Evolutionary conservation across 441 rosid genomes (phyloP).

Genomic region (Syzygium malaccense): DNA sequence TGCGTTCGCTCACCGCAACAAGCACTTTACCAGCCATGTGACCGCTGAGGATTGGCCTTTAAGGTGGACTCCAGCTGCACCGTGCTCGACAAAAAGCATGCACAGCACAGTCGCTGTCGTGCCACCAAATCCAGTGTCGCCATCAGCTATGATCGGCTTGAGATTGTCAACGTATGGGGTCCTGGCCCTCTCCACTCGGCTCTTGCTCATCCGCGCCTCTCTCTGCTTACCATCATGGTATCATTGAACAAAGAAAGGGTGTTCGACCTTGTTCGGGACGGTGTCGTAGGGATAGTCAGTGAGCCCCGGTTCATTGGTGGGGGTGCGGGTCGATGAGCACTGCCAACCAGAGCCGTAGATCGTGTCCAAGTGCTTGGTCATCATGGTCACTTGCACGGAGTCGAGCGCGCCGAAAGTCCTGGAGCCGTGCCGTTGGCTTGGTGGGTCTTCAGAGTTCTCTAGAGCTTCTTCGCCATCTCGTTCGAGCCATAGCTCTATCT

Average conservation of each 20-base stretch:
- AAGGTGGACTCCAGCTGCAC: conserved; percentile 90
- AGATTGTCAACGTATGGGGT: conserved; percentile 77
- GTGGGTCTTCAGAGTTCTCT: too few relatives aligned
- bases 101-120: conserved; percentile 92
- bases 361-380: too few relatives aligned
- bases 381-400: too few relatives aligned
- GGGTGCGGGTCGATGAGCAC: conserved; percentile 90
- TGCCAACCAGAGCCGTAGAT: conserved; percentile 99
- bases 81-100: conserved; percentile 88
- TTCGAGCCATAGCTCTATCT: too few relatives aligned
- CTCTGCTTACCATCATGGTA: conserved; percentile 91
- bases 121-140: conserved; percentile 90
- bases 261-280: conserved; percentile 88
- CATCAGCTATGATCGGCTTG: conserved; percentile 94
- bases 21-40: conserved; percentile 97
- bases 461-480: too few relatives aligned
- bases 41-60: conserved; percentile 93
- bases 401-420: too few relatives aligned
- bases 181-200: conserved; percentile 73
- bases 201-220: conserved; percentile 87
- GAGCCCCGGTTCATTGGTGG: conserved; percentile 88
- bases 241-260: conserved; percentile 81
- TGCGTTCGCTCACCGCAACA: conserved; percentile 82
- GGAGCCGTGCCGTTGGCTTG: too few relatives aligned
- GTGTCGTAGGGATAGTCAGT: conserved; percentile 95